Evolutionary conservation across 2,329 filamentous ascomycete species (phyloP).

Genomic region (Zopfia rhizophila): DNA sequence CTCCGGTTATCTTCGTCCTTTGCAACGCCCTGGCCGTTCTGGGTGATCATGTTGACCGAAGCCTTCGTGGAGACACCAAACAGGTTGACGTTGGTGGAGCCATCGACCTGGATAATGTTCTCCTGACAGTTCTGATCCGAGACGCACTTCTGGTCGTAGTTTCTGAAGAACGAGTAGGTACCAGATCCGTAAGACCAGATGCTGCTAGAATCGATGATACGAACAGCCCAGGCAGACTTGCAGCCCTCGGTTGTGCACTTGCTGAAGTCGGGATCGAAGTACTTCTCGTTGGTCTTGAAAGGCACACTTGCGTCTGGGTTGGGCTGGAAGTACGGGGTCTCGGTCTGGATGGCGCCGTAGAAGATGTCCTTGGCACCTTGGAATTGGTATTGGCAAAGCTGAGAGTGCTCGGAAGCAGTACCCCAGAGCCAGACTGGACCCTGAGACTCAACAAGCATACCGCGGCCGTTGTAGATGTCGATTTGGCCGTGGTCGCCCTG

Average conservation of each 20-base stretch:
- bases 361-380: constrained; percentile 69
- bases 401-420: constrained; percentile 72
- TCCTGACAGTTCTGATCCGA: constrained; percentile 61
- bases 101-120: constrained; percentile 59
- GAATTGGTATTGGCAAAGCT: constrained; percentile 78
- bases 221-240: constrained; percentile 59
- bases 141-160: constrained; percentile 64
- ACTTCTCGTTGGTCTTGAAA: constrained; percentile 60
- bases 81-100: constrained; percentile 55
- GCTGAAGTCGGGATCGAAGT: constrained; percentile 57
- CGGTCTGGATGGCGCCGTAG: constrained; percentile 73
- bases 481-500: constrained; percentile 76
- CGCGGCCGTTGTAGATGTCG: constrained; percentile 87
- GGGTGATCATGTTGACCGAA: constrained; percentile 60
- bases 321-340: constrained; percentile 77
- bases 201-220: constrained; percentile 51
- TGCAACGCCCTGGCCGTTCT: constrained; percentile 46
- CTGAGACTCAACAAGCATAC: constrained; percentile 80
- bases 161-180: constrained; percentile 69
- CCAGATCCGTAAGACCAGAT: constrained; percentile 60
- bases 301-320: constrained; percentile 68
- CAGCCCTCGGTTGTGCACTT: constrained; percentile 33
- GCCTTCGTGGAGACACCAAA: constrained; percentile 62
- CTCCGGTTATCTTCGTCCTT: constrained; percentile 58
- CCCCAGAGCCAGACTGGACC: constrained; percentile 81